Percentiles rank a stretch among this genome's conserved stretches.
phyloP scores from a whole-genome alignment of 495 filamentous ascomycete species.

The Daldinia decipiens region DNA sequence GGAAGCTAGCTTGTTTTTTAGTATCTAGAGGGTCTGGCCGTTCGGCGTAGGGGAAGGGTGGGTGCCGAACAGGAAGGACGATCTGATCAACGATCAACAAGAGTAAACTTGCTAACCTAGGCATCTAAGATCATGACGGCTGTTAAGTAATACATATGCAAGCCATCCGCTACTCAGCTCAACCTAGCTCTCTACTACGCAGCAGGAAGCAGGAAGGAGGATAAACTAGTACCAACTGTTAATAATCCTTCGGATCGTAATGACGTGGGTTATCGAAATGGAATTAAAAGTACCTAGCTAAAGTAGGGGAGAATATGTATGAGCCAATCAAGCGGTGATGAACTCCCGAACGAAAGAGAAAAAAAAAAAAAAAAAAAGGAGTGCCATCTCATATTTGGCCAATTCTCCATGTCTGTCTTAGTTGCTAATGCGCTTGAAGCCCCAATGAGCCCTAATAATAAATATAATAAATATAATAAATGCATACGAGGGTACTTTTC shows the following conservation, averaged over 20 bases:
- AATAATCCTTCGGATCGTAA: constrained; percentile 34
- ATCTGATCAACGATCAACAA: constrained; percentile 41
- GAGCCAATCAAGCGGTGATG: constrained; percentile 31
- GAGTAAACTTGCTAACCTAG: constrained; percentile 12
- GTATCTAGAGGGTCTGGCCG: not conserved
- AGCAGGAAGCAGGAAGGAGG: constrained; percentile 20
- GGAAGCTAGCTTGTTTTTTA: constrained; percentile 6
- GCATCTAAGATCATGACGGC: constrained; percentile 30
- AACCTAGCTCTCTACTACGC: constrained; percentile 1
- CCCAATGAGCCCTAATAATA: constrained; percentile 23
- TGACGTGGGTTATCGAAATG: constrained; percentile 37
- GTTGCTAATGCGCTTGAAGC: constrained; percentile 34
- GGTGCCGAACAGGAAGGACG: constrained; percentile 28
- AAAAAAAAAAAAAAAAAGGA: constrained; percentile 20
- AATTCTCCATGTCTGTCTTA: constrained; percentile 14
- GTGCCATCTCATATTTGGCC: constrained; percentile 12
- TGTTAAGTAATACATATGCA: constrained; percentile 27
- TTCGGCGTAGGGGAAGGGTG: constrained; percentile 9
- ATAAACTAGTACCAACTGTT: constrained; percentile 12
- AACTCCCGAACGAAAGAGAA: constrained; percentile 21
- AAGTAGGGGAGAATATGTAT: constrained; percentile 16
- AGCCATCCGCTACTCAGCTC: constrained; percentile 8
- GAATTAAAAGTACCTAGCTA: constrained; percentile 3
- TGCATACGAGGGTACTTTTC: constrained; percentile 25
- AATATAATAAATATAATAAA: constrained; percentile 26